Conservation (phyloP, 108 stramenopile genomes). For the Fragilaria crotonensis region DNA sequence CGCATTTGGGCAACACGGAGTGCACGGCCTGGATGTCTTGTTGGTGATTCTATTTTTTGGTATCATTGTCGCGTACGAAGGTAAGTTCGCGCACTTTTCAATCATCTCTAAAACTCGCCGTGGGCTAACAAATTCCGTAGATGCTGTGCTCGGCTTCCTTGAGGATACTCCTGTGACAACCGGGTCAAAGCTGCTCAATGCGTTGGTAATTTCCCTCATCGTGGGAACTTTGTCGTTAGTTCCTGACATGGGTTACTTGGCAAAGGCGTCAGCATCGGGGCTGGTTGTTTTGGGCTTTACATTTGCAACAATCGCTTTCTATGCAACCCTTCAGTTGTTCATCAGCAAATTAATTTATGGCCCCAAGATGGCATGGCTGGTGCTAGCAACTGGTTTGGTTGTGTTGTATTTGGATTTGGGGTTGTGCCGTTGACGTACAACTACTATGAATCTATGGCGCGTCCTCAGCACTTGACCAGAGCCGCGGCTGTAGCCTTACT, state of each 20-base stretch:
- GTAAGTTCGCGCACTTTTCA: not conserved
- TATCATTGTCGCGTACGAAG: constrained; percentile 57
- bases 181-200: constrained; percentile 22
- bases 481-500: constrained; percentile 35
- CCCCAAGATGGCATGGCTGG: constrained; percentile 30
- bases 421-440: constrained; percentile 56
- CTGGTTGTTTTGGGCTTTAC: constrained; percentile 39
- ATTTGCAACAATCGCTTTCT: constrained; percentile 24
- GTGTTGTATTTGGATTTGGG: constrained; percentile 58
- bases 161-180: constrained; percentile 46
- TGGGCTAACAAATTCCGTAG: constrained; percentile 8
- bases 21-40: constrained; percentile 47
- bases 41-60: constrained; percentile 51
- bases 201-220: constrained; percentile 30
- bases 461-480: constrained; percentile 35
- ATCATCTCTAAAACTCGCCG: not conserved
- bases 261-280: constrained; percentile 43
- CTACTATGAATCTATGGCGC: constrained; percentile 61
- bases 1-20: constrained; percentile 49
- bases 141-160: constrained; percentile 50
- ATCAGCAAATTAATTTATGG: constrained; percentile 6
- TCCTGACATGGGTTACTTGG: constrained; percentile 56
- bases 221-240: constrained; percentile 49
- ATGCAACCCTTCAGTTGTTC: not conserved
- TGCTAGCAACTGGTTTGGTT: constrained; percentile 67